Base-by-base conservation (phyloP, 2,329 filamentous ascomycete species). In the Microdochium paspali region DNA sequence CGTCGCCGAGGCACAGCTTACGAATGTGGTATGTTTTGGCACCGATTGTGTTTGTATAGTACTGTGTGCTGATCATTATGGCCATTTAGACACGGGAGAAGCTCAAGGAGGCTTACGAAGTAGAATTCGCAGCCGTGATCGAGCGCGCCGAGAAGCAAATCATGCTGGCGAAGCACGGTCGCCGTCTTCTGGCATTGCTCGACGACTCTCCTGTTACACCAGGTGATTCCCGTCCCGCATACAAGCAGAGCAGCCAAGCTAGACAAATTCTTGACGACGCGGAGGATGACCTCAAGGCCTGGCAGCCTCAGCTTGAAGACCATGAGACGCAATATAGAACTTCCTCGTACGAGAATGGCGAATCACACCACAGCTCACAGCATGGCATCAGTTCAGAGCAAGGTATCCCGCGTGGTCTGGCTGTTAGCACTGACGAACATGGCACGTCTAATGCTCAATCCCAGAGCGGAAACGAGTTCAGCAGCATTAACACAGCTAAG, bases 131-230 rank as follows among this genome's bases (percentile, higher is more conserved):
- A 15, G 90, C 90, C 50, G 87, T 90, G 20, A 95, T 98, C 57
- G 93, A 98, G 73, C 86, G 91, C 26, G 90, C 90, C 23, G 93
- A 97, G 73, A 97, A 97, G 72, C 93, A 98, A 65, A 87, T 91
- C 58, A 87, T 98, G 50, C 79, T 98, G 15, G 91, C 93, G 49
- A 87, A 87, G 59, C 90, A 97, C 63, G 91, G 90, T 20, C 85
- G 89, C 47, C 83, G 89, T 40, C 78, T 98, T 30, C 66, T 98
- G 48, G 82, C 85, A 56, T 78, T 95, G 32, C 79, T 98, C 10
- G 93, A 98, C 58, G 91, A 96, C 63, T 84, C 84, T 0, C 89
- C 93, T 0, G 81, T 96, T 25, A 85, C 95, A 1, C 91, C 91
- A 1, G 93, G 93, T 44, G 89, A 96, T 62, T 66, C 74, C 15